A percentile compares a stretch with the other conserved stretches of the same genome.
Evolutionary conservation across 176 grass and related monocot genomes (phyloP).

Genomic region (Dactylis glomerata): DNA sequence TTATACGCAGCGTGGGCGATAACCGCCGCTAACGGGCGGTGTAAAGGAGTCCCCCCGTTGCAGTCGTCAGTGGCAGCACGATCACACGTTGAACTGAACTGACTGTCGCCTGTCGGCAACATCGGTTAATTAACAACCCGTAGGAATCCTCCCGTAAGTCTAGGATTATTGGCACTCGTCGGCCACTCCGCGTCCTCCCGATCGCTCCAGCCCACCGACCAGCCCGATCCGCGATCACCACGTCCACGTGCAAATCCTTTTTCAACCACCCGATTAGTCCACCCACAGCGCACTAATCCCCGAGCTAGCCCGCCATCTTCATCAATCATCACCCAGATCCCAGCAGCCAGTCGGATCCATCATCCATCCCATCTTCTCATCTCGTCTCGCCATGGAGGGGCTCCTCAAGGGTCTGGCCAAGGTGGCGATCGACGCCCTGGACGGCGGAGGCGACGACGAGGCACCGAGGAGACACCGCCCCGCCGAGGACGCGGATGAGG

Average conservation of each 20-base stretch:
- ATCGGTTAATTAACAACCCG: not conserved
- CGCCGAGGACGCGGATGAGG: not conserved
- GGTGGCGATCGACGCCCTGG: conserved; percentile 59
- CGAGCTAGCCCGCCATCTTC: not conserved
- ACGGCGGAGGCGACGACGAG: conserved; percentile 23
- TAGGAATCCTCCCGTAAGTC: too few relatives aligned
- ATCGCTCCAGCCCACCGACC: conserved; percentile 5
- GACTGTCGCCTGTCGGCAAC: not conserved
- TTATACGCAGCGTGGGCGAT: too few relatives aligned
- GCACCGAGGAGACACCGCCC: conserved; percentile 39
- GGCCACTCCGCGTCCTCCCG: not conserved
- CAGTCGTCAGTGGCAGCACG: too few relatives aligned
- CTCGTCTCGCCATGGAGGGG: conserved; percentile 63
- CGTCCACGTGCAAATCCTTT: not conserved
- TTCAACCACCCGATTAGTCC: conserved; percentile 2
- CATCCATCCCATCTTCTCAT: too few relatives aligned
- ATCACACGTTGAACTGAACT: not conserved
- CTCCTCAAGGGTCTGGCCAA: conserved; percentile 80
- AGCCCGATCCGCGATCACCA: conserved; percentile 12
- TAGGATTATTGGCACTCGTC: not conserved
- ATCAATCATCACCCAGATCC: conserved; percentile 40
- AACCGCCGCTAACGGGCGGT: too few relatives aligned
- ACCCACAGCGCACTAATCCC: not conserved
- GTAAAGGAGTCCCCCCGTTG: too few relatives aligned
- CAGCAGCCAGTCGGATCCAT: conserved; percentile 14